Evolutionary conservation across 2,329 filamentous ascomycete genomes (phyloP).

Genomic region (Apiospora rasikravindrae): DNA sequence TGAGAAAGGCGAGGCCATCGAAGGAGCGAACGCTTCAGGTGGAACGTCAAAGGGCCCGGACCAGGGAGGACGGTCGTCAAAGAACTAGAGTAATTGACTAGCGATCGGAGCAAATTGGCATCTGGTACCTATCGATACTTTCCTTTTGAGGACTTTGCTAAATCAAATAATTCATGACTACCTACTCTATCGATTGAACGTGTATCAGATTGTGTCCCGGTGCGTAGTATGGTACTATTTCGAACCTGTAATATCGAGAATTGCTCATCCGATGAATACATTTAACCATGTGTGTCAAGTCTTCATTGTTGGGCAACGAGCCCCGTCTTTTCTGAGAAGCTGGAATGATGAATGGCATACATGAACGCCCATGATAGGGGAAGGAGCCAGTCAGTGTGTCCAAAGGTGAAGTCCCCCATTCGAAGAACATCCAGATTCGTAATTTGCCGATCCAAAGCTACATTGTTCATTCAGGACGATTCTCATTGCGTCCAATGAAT

Average conservation of each 20-base stretch:
- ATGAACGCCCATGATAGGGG: too few species aligned
- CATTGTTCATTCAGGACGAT: too few species aligned
- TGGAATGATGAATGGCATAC: too few species aligned
- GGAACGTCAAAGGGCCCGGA: constrained; percentile 50
- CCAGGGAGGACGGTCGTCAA: constrained; percentile 41
- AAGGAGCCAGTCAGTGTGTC: too few species aligned
- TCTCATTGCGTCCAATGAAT: background rate
- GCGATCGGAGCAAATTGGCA: background rate
- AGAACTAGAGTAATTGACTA: background rate
- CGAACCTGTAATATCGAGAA: background rate
- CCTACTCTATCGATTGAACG: too few species aligned
- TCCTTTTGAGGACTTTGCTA: background rate
- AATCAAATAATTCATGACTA: background rate
- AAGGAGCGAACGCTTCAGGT: constrained; percentile 48
- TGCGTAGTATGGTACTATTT: background rate
- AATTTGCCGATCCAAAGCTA: too few species aligned
- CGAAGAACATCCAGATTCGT: background rate
- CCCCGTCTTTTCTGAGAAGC: too few species aligned
- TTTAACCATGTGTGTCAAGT: background rate
- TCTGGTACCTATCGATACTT: background rate
- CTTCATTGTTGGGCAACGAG: too few species aligned
- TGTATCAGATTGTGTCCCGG: background rate
- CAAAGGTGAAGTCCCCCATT: too few species aligned
- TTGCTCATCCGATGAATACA: background rate
- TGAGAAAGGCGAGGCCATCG: constrained; percentile 50